phyloP scores from a whole-genome alignment of 805 yeast genomes.

The Barnettozyma sucrosica region DNA sequence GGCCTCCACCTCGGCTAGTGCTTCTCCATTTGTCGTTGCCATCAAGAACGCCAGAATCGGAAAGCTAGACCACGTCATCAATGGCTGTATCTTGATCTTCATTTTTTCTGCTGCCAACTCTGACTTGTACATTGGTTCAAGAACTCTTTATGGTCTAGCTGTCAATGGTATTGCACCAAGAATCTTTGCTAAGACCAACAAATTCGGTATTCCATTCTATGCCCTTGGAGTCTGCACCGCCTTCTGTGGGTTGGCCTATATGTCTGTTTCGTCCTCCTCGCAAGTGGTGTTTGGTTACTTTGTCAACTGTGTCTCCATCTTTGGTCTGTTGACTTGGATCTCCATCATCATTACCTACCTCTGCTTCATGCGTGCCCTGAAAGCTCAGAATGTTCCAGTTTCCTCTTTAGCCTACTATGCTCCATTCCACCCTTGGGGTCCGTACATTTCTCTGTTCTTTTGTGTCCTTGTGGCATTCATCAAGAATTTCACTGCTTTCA shows the following conservation, averaged over 20 bases:
- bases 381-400: conserved; percentile 61
- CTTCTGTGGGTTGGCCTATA: conserved; percentile 63
- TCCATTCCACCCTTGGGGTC: conserved; percentile 65
- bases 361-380: conserved; percentile 57
- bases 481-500: conserved; percentile 70
- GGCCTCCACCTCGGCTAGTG: conserved; percentile 50
- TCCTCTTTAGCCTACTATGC: conserved; percentile 52
- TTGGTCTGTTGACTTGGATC: conserved; percentile 72
- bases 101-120: conserved; percentile 81
- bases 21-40: conserved; percentile 84
- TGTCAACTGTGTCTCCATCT: conserved; percentile 71
- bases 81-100: conserved; percentile 70
- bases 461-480: conserved; percentile 53
- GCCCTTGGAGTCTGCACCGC: conserved; percentile 43
- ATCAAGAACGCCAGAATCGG: conserved; percentile 57
- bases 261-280: conserved; percentile 57
- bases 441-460: conserved; percentile 49
- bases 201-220: conserved; percentile 63
- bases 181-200: conserved; percentile 58
- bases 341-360: conserved; percentile 64
- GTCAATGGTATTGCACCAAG: conserved; percentile 71
- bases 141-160: conserved; percentile 69
- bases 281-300: conserved; percentile 58
- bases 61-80: conserved; percentile 69
- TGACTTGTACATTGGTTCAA: conserved; percentile 69